These are phyloP conservation scores for Clavariopsis aquatica DNA, from an alignment of 495 filamentous ascomycete genomes.

Conservation along the genomic window DNA sequence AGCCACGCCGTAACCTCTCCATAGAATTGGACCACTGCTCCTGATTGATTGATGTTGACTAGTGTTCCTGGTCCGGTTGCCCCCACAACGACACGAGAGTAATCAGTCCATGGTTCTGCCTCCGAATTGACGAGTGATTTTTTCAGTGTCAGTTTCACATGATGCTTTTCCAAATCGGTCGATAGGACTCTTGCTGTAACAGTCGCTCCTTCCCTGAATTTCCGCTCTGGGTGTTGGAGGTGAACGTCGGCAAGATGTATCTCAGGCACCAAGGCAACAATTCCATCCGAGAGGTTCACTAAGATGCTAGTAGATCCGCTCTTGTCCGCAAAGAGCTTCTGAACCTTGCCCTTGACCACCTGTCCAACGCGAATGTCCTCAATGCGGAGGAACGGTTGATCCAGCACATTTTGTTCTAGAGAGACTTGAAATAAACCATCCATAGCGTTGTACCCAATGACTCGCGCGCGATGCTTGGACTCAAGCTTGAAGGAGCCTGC, in stretches of 20 bases:
- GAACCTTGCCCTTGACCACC: conserved; percentile 78
- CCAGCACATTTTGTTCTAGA: conserved; percentile 74
- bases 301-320: conserved; percentile 76
- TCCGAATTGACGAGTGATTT: conserved; percentile 92
- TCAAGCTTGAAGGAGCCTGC: conserved; percentile 75
- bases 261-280: conserved; percentile 81
- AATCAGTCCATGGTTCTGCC: conserved; percentile 69
- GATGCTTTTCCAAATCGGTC: conserved; percentile 70
- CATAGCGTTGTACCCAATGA: conserved; percentile 81
- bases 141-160: conserved; percentile 86
- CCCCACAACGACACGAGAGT: conserved; percentile 66
- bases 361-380: conserved; percentile 85
- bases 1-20: conserved; percentile 79
- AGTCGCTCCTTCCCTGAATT: conserved; percentile 83
- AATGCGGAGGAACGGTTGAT: conserved; percentile 83
- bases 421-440: conserved; percentile 87
- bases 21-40: conserved; percentile 93
- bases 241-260: conserved; percentile 84
- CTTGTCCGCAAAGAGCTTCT: conserved; percentile 75
- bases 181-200: conserved; percentile 85
- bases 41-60: conserved; percentile 70
- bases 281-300: conserved; percentile 79
- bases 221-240: conserved; percentile 90
- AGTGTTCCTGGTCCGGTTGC: conserved; percentile 81
- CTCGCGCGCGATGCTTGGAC: conserved; percentile 73